Evolutionary conservation across 1,139 yeast genomes (phyloP), one percentile per base, ranked within the genome.

Genomic region (Maudiozyma humilis): DNA sequence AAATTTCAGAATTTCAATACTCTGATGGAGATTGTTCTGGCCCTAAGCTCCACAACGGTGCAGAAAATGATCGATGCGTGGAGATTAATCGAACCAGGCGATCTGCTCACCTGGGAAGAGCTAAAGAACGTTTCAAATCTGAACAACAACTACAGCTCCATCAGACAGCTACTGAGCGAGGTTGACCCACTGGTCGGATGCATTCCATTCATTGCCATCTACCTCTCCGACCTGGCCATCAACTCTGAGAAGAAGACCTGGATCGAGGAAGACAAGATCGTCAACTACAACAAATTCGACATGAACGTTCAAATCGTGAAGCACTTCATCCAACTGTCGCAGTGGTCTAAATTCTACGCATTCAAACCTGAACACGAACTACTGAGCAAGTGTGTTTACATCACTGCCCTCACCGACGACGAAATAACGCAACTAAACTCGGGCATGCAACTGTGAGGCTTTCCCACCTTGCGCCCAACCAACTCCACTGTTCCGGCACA

Each of bases 201-300:
- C 55, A 79, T 89, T 41, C 97, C 97, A 20, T 89, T 88, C 61
- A 77, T 89, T 43, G 96, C 95, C 1, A 70, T 91, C 36, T 88
- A 86, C 56, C 64, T 91, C 42, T 81, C 89, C 2, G 97, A 91
- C 62, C 71, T 89, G 56, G 79, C 86, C 1, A 77, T 82, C 59
- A 87, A 87, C 60, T 79, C 88, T 3, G 93, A 86, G 56, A 72
- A 88, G 48, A 53, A 57, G 36, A 57, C 57, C 29, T 62, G 63
- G 63, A 53, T 60, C 29, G 51, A 51, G 1, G 65, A 62, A 12
- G 73, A 71, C 15, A 70, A 70, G 47, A 61, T 82, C 44, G 72
- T 89, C 50, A 88, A 89, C 59, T 82, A 88, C 58, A 79, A 84
- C 39, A 82, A 87, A 55, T 84, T 83, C 65, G 73, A 84, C 51